A percentile compares a stretch with the other conserved stretches of the same genome.
These are phyloP conservation scores for Boletus vinaceobasis DNA, from an alignment of 768 basidiomycete genomes.

Conservation along the genomic window DNA sequence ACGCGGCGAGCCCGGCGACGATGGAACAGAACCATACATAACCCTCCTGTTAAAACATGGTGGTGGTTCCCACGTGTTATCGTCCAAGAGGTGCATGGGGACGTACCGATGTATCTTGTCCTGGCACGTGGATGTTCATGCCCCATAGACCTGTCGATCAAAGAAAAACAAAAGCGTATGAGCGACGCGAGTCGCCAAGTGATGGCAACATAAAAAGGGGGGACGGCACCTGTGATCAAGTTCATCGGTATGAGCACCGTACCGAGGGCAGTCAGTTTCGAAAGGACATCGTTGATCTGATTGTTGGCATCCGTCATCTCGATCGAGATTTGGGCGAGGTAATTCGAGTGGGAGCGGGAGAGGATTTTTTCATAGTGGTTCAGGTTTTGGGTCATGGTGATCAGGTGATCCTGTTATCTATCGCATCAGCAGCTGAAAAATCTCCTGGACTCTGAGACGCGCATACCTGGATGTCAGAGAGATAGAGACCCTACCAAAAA, in stretches of 20 bases:
- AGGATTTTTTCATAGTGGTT: conserved; percentile 99
- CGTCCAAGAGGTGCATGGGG: not conserved
- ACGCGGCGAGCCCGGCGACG: conserved; percentile 71
- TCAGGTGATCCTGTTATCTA: conserved; percentile 77
- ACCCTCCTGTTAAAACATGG: conserved; percentile 28
- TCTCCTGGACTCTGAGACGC: too few relatives aligned
- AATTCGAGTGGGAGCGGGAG: conserved; percentile 97
- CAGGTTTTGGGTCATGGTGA: conserved; percentile 99
- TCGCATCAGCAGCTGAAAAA: conserved; percentile 1
- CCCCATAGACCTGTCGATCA: conserved; percentile 77
- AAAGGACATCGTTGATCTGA: conserved; percentile 98
- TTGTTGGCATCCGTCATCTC: conserved; percentile 99
- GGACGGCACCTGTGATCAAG: conserved; percentile 74
- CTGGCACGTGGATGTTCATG: conserved; percentile 98
- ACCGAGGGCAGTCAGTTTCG: conserved; percentile 95
- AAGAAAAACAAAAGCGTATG: not conserved
- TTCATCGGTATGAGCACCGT: conserved; percentile 98
- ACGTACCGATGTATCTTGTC: conserved; percentile 55
- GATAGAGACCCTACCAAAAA: conserved; percentile 72
- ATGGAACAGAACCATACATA: conserved; percentile 89
- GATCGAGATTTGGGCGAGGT: conserved; percentile 98
- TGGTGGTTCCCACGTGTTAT: not conserved
- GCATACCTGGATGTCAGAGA: conserved; percentile 85
- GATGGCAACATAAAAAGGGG: not conserved
- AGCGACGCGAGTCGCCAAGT: not conserved